phyloP scores from a whole-genome alignment of 805 yeast species.

The Teunomyces kruisii region DNA sequence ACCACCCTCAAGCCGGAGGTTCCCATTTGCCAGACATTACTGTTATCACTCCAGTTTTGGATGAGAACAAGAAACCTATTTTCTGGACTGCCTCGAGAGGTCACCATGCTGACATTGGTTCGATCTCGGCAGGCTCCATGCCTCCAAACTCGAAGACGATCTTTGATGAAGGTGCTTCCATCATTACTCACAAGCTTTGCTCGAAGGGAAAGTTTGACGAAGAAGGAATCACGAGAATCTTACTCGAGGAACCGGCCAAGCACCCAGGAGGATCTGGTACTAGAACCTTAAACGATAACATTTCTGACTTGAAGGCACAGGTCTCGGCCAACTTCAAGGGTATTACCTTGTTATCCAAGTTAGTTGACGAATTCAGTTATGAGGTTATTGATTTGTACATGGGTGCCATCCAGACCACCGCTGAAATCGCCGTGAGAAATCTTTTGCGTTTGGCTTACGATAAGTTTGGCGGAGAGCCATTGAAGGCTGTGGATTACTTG shows the following conservation, averaged over 20 bases:
- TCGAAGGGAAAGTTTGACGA: conserved; percentile 71
- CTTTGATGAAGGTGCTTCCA: conserved; percentile 90
- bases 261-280: conserved; percentile 89
- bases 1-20: conserved; percentile 46
- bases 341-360: conserved; percentile 56
- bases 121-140: conserved; percentile 89
- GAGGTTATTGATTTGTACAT: conserved; percentile 67
- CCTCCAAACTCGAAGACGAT: conserved; percentile 86
- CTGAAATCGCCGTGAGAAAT: conserved; percentile 65
- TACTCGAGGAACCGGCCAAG: conserved; percentile 73
- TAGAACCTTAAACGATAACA: conserved; percentile 76
- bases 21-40: conserved; percentile 61
- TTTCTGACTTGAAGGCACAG: conserved; percentile 56
- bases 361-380: conserved; percentile 63
- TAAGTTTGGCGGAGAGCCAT: conserved; percentile 40
- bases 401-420: conserved; percentile 80
- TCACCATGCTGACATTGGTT: conserved; percentile 96
- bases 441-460: conserved; percentile 28
- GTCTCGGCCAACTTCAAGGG: conserved; percentile 88
- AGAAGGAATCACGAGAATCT: conserved; percentile 57
- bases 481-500: conserved; percentile 63
- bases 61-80: conserved; percentile 48
- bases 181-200: conserved; percentile 74
- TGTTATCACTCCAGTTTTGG: conserved; percentile 85
- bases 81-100: conserved; percentile 94